A percentile compares a stretch with the other conserved stretches of the same genome.
Evolutionary conservation across 1,284 basidiomycete species (phyloP).

Genomic region (Inonotus hispidus): DNA sequence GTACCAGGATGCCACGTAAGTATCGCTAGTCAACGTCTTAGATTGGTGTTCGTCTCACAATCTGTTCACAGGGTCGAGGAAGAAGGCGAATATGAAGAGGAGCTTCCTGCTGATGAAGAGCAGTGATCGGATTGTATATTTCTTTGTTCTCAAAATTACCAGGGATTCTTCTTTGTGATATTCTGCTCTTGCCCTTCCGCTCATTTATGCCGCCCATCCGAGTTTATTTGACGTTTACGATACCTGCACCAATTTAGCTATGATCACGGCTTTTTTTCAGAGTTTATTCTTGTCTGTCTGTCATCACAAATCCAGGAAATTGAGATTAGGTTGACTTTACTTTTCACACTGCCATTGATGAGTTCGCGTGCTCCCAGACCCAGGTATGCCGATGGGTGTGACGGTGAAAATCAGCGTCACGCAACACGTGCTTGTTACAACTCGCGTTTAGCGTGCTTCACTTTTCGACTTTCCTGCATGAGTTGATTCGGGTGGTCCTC

Average conservation of each 20-base stretch:
- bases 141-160: background rate
- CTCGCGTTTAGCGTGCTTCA: too few relatives aligned
- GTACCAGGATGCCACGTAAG: slow-evolving; percentile 92
- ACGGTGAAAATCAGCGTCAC: too few relatives aligned
- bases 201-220: background rate
- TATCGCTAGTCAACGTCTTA: slow-evolving; percentile 20
- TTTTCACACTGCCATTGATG: background rate
- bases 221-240: slow-evolving; percentile 10
- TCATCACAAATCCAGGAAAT: slow-evolving; percentile 3
- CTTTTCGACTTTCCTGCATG: too few relatives aligned
- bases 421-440: too few relatives aligned
- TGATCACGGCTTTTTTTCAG: background rate
- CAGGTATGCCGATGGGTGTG: too few relatives aligned
- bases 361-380: too few relatives aligned
- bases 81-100: slow-evolving; percentile 59
- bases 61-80: slow-evolving; percentile 56
- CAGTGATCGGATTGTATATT: slow-evolving; percentile 3
- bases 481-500: too few relatives aligned
- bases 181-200: background rate
- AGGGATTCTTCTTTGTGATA: slow-evolving; percentile 4
- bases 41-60: background rate
- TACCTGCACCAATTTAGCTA: slow-evolving; percentile 9
- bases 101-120: slow-evolving; percentile 14
- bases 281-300: background rate
- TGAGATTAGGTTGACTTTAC: background rate